These are phyloP conservation scores for Debaryomyces fabryi DNA, from an alignment of 1,139 yeast species.

Conservation along the genomic window DNA sequence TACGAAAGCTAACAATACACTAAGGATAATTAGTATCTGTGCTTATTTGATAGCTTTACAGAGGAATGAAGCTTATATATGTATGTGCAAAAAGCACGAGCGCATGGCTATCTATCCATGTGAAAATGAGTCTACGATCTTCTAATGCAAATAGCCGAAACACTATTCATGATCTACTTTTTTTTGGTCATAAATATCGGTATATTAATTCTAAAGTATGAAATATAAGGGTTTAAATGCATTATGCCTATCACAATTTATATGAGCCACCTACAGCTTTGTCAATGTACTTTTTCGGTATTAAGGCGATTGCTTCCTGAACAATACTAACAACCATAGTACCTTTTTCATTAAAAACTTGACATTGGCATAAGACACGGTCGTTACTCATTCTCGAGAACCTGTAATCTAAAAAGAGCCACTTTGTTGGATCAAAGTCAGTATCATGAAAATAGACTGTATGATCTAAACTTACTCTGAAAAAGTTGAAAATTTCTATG, in stretches of 20 bases:
- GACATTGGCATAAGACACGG: constrained; percentile 33
- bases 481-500: constrained; percentile 23
- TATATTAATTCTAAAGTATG: background rate
- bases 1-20: background rate
- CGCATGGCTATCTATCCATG: background rate
- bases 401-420: constrained; percentile 43
- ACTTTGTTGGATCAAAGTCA: constrained; percentile 39
- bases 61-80: background rate
- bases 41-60: background rate
- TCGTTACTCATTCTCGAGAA: constrained; percentile 40
- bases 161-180: background rate
- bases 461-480: constrained; percentile 48
- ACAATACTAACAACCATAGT: constrained; percentile 32
- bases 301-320: constrained; percentile 42
- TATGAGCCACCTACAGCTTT: constrained; percentile 17
- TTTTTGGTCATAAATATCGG: background rate
- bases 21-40: background rate
- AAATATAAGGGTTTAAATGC: background rate
- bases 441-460: constrained; percentile 40
- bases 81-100: background rate
- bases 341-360: constrained; percentile 33
- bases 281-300: constrained; percentile 29
- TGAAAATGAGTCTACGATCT: background rate
- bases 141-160: background rate
- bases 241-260: constrained; percentile 2